These are phyloP conservation scores for Aspergillus costaricaensis DNA, from an alignment of 2,329 filamentous ascomycete species.

Conservation along the genomic window DNA sequence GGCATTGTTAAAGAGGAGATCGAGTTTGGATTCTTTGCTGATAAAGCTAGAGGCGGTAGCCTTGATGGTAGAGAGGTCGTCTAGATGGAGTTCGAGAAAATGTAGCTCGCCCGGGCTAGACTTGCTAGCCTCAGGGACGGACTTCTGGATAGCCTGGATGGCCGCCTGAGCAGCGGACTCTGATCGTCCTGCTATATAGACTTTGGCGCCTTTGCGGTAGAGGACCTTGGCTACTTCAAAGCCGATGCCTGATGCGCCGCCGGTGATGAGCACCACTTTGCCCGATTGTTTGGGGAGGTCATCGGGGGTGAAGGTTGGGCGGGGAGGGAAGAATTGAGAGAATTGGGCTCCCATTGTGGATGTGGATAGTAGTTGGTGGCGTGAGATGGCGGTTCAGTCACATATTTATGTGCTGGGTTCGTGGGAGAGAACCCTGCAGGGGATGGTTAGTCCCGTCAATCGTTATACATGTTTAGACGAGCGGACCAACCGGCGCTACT, in stretches of 20 bases:
- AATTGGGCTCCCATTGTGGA: slow-evolving; percentile 2
- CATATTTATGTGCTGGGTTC: not conserved
- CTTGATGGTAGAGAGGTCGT: slow-evolving; percentile 20
- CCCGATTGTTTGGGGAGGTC: slow-evolving; percentile 8
- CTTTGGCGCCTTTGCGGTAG: slow-evolving; percentile 11
- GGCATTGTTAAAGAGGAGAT: slow-evolving; percentile 47
- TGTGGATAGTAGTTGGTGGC: not conserved
- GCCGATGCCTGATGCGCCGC: slow-evolving; percentile 15
- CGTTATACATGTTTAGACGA: not conserved
- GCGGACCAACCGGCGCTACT: not conserved
- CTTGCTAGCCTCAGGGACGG: not conserved
- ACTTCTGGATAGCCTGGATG: not conserved
- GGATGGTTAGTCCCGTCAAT: no score
- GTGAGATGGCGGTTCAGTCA: not conserved
- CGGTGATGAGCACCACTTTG: slow-evolving; percentile 13
- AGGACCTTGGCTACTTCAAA: slow-evolving; percentile 16
- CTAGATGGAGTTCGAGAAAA: slow-evolving; percentile 50
- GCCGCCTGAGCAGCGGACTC: not conserved
- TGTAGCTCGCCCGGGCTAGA: not conserved
- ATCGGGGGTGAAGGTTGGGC: slow-evolving; percentile 10
- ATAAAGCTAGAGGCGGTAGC: slow-evolving; percentile 37
- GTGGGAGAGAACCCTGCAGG: no score
- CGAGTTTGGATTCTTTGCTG: slow-evolving; percentile 37
- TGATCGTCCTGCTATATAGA: not conserved
- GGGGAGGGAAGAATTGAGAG: slow-evolving; percentile 13